Evolutionary conservation across 441 rosid species (phyloP).

Genomic region (Populus hybrid): DNA sequence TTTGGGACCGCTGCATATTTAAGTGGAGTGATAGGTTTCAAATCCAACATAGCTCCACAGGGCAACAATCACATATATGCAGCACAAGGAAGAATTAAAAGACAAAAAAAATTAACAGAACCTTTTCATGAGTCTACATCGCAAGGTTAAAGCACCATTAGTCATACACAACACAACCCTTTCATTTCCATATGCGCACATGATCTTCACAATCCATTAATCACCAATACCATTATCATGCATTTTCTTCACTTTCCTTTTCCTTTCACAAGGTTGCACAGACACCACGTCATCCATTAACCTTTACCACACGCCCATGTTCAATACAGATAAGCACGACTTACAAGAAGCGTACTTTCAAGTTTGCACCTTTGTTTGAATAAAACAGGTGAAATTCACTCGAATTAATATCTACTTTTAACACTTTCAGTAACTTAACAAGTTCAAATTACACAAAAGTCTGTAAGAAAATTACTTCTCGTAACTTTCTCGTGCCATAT

Average conservation of each 20-base stretch:
- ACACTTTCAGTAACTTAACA: not conserved
- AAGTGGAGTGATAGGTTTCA: not conserved
- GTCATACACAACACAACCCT: not conserved
- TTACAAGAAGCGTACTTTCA: not conserved
- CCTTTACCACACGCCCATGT: not conserved
- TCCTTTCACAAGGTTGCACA: not conserved
- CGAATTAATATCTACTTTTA: not conserved
- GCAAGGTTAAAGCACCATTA: not conserved
- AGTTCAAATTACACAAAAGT: not conserved
- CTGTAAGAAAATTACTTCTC: conserved; percentile 53
- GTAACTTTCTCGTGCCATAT: conserved; percentile 61
- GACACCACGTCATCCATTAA: not conserved
- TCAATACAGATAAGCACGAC: not conserved
- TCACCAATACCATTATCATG: not conserved
- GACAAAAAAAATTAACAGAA: too few relatives aligned
- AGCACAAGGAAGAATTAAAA: not conserved
- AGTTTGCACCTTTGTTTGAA: not conserved
- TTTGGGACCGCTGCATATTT: not conserved
- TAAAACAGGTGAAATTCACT: not conserved
- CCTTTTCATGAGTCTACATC: not conserved
- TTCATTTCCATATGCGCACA: not conserved
- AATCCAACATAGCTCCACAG: not conserved
- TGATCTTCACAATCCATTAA: not conserved
- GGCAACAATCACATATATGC: not conserved
- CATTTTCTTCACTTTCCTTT: not conserved